Evolutionary conservation across 1,139 yeast species (phyloP), one percentile per base, ranked within the genome.

Genomic region (Yamadazyma siamensis): DNA sequence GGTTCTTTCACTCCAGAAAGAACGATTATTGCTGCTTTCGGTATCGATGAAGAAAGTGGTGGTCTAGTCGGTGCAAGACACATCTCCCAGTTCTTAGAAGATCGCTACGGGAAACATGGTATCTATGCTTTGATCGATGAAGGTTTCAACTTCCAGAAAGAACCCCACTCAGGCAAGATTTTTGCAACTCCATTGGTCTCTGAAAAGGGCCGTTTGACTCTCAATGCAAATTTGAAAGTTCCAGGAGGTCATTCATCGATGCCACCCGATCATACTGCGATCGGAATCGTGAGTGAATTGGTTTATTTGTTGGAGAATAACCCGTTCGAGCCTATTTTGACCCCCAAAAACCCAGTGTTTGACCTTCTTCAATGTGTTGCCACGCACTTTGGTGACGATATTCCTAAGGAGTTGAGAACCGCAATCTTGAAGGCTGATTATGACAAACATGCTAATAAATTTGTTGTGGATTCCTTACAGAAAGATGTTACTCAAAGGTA

Each of bases 161-260:
- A 61, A 24, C 40, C 50, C 3, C 35, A 46, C 13, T 50, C 63
- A n/a, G 55, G 56, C n/a, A 48, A 56, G 13, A 44, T 65, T 10
- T 45, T 66, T 14, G 72, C 70, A 15, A 41, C 46, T 27, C 67
- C 71, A 11, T 65, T 59, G 6, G 56, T 63, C 5, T 63, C 64
- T 18, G 74, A 67, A 40, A 67, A 66, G 44, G 74, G 74, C 0
- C 59, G 60, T 35, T 28, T 56, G 26, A 70, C 64, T 39, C 36
- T 64, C 5, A 34, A 39, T 21, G 58, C 54, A 16, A 56, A 57
- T 28, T 55, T 67, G 40, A 55, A 52, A 27, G 61, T 70, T 12
- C 66, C 66, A 6, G 74, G 74, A 21, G 74, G 74, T 4, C 74
- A 67, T 39, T 62, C 72, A 2, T 61, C 69, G 5, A 43, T 61